Evolutionary conservation across 176 grass and related monocot species (phyloP).

Genomic region (Raddia guianensis): DNA sequence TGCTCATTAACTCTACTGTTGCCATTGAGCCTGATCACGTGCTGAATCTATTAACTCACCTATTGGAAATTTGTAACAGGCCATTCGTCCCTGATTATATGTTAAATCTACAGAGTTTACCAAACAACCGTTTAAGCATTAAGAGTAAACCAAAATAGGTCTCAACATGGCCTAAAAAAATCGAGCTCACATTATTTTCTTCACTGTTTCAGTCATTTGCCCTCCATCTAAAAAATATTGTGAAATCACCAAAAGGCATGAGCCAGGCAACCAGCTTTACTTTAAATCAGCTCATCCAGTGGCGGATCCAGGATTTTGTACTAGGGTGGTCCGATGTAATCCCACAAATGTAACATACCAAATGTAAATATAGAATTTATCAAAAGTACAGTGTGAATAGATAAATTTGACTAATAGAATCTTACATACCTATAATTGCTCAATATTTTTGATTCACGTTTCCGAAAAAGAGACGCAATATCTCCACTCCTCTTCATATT

Average conservation of each 20-base stretch:
- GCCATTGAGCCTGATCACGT: not conserved
- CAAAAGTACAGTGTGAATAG: no score
- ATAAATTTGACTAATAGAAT: no score
- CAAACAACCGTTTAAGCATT: not conserved
- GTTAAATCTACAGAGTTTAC: not conserved
- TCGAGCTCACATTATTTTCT: not conserved
- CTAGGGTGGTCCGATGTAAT: no score
- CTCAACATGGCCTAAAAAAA: not conserved
- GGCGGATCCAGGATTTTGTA: no score
- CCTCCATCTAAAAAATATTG: not conserved
- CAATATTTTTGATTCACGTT: no score
- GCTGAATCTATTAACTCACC: not conserved
- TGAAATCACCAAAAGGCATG: slow-evolving; percentile 4
- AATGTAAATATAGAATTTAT: no score
- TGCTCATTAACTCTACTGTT: not conserved
- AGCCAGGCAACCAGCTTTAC: not conserved
- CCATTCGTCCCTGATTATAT: not conserved
- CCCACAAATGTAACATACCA: no score
- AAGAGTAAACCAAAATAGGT: not conserved
- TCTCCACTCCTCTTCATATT: no score
- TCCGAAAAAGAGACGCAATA: no score
- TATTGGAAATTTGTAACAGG: no score
- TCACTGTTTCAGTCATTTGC: not conserved
- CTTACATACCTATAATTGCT: no score
- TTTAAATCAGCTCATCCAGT: no score